These are phyloP conservation scores for Apiospora pterosperma DNA, from an alignment of 2,329 filamentous ascomycete species.

Conservation along the genomic window DNA sequence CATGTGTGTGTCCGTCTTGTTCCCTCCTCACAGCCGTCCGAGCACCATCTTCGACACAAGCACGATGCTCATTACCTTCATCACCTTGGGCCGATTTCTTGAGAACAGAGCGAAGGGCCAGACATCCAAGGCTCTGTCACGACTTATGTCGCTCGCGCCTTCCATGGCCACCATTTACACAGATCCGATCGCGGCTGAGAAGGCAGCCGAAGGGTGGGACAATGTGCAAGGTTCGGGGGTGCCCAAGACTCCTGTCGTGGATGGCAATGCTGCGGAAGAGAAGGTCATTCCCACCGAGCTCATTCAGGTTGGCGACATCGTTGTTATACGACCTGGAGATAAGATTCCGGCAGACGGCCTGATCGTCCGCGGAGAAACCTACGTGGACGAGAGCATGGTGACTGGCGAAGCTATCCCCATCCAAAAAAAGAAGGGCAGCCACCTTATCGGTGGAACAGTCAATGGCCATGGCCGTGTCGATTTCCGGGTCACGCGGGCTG, in stretches of 20 bases:
- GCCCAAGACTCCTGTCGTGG: slow-evolving; percentile 39
- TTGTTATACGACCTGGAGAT: slow-evolving; percentile 89
- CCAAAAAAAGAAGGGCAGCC: slow-evolving; percentile 75
- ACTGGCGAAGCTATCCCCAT: slow-evolving; percentile 97
- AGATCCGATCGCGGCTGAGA: slow-evolving; percentile 90
- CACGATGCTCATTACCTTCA: slow-evolving; percentile 97
- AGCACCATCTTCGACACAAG: slow-evolving; percentile 95
- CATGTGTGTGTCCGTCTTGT: slow-evolving; percentile 77
- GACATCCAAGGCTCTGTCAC: slow-evolving; percentile 88
- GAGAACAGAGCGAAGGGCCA: slow-evolving; percentile 96
- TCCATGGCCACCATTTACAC: slow-evolving; percentile 97
- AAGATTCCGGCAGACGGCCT: slow-evolving; percentile 93
- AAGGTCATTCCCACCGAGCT: slow-evolving; percentile 89
- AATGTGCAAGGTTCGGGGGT: slow-evolving; percentile 36
- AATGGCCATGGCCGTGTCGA: slow-evolving; percentile 91
- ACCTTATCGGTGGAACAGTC: slow-evolving; percentile 89
- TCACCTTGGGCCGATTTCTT: slow-evolving; percentile 83
- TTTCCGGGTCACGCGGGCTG: slow-evolving; percentile 87
- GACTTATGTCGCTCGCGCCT: slow-evolving; percentile 91
- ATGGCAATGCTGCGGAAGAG: slow-evolving; percentile 70
- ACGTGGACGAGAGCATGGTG: slow-evolving; percentile 97
- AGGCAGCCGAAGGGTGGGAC: slow-evolving; percentile 79
- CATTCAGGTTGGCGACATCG: slow-evolving; percentile 89
- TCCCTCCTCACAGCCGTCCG: slow-evolving; percentile 74
- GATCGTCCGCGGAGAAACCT: slow-evolving; percentile 85